Conservation (phyloP, 306 rosid genomes). For the Acmispon strigosus region DNA sequence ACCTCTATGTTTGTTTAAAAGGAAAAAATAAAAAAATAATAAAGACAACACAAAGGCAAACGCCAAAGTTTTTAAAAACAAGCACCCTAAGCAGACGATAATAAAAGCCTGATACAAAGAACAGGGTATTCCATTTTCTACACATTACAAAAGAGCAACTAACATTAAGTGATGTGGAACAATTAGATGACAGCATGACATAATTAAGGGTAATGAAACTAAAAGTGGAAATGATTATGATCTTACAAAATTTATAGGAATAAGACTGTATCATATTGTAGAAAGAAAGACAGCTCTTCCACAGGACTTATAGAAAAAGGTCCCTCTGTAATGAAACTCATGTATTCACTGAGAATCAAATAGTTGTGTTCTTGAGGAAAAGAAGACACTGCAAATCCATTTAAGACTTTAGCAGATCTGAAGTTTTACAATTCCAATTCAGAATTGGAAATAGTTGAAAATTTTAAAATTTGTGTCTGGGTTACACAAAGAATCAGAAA, state of each 20-base stretch:
- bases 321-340: no score
- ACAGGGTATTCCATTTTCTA: background rate
- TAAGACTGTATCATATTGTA: no score
- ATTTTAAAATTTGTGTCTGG: background rate
- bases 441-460: background rate
- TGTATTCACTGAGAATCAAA: no score
- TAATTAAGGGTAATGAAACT: background rate
- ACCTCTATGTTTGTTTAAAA: background rate
- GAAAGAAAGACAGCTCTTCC: no score
- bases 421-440: background rate
- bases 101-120: background rate
- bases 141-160: background rate
- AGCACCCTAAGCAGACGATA: background rate
- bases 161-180: background rate
- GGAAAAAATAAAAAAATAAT: background rate
- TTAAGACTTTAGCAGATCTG: background rate
- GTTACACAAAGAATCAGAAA: no score
- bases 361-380: background rate
- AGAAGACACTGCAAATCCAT: background rate
- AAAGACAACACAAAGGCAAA: background rate
- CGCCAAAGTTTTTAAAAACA: background rate
- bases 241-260: background rate
- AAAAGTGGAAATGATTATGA: background rate
- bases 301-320: no score
- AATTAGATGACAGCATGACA: background rate